phyloP scores from a whole-genome alignment of 2,329 filamentous ascomycete genomes.

The Coniochaeta ligniaria region DNA sequence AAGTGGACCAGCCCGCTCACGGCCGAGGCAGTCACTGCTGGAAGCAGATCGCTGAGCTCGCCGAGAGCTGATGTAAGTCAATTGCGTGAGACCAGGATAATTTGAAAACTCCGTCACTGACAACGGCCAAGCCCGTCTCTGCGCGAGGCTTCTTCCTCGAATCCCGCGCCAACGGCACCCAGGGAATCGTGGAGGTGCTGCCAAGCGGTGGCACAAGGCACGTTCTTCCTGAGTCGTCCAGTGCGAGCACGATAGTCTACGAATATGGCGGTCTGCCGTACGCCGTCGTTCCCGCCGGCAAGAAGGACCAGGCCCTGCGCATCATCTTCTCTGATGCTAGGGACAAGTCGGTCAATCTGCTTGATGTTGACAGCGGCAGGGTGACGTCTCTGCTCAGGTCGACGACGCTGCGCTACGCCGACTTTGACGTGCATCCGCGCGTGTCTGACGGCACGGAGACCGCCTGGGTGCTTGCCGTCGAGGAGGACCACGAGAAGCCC shows the following conservation, averaged over 20 bases:
- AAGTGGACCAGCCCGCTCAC: slow-evolving; percentile 32
- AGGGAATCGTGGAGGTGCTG: slow-evolving; percentile 34
- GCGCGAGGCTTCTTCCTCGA: slow-evolving; percentile 30
- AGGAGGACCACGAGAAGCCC: slow-evolving; percentile 39
- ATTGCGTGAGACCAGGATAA: background rate
- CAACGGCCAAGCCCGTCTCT: slow-evolving; percentile 14
- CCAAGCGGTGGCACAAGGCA: slow-evolving; percentile 22
- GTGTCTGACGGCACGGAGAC: slow-evolving; percentile 6
- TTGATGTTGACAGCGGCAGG: slow-evolving; percentile 28
- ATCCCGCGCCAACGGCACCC: slow-evolving; percentile 29
- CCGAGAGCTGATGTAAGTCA: slow-evolving; percentile 27
- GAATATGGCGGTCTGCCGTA: slow-evolving; percentile 45
- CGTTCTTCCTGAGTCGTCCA: slow-evolving; percentile 34
- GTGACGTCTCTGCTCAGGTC: slow-evolving; percentile 24
- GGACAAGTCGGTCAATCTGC: slow-evolving; percentile 29
- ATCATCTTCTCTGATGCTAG: slow-evolving; percentile 21
- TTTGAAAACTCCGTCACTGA: background rate
- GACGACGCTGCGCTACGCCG: slow-evolving; percentile 32
- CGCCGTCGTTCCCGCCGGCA: slow-evolving; percentile 20
- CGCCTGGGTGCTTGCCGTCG: slow-evolving; percentile 40
- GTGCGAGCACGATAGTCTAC: slow-evolving; percentile 38
- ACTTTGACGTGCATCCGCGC: slow-evolving; percentile 34
- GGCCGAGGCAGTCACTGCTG: slow-evolving; percentile 25
- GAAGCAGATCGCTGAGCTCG: slow-evolving; percentile 21
- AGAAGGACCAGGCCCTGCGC: background rate